A percentile compares a stretch with the other conserved stretches of the same genome.
Evolutionary conservation across 1,284 basidiomycete species (phyloP).

Genomic region (Cryptococcus maquisensis): DNA sequence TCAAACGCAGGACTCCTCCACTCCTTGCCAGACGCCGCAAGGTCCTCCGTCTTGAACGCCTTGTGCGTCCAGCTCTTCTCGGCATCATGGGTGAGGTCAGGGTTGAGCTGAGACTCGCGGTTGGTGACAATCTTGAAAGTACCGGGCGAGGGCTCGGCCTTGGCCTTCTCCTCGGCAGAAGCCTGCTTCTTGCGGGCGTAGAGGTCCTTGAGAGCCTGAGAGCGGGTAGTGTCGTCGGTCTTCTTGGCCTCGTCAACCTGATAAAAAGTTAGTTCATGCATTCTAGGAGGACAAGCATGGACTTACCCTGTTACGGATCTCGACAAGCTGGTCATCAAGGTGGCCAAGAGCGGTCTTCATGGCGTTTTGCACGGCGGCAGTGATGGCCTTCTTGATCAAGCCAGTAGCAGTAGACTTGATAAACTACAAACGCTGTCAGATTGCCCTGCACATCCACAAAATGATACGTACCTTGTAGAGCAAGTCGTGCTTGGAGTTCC

Average conservation of each 20-base stretch:
- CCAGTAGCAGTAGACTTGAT: constrained; percentile 48
- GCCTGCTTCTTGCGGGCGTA: constrained; percentile 50
- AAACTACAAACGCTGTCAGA: constrained; percentile 15
- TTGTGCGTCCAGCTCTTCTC: constrained; percentile 33
- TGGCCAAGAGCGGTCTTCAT: constrained; percentile 79
- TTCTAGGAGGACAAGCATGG: neutral
- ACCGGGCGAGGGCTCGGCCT: constrained; percentile 41
- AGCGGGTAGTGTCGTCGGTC: constrained; percentile 54
- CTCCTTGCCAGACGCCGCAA: constrained; percentile 27
- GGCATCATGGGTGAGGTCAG: constrained; percentile 27
- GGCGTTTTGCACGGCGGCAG: constrained; percentile 72
- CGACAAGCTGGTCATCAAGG: constrained; percentile 64
- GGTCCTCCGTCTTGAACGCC: constrained; percentile 36
- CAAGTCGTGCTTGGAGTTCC: constrained; percentile 84
- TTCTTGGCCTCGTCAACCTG: constrained; percentile 65
- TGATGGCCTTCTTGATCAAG: constrained; percentile 85
- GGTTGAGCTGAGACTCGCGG: constrained; percentile 32
- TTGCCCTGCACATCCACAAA: constrained; percentile 8
- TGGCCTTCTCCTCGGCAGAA: constrained; percentile 41
- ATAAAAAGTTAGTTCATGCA: constrained; percentile 23
- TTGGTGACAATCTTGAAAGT: constrained; percentile 40
- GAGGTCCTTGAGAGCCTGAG: constrained; percentile 66
- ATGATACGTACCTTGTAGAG: constrained; percentile 71
- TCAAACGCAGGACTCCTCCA: constrained; percentile 46
- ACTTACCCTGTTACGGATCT: constrained; percentile 46